Evolutionary conservation across 345 rosid genomes (phyloP), one percentile per base, ranked within the genome.

Genomic region (Arabis hirsuta): DNA sequence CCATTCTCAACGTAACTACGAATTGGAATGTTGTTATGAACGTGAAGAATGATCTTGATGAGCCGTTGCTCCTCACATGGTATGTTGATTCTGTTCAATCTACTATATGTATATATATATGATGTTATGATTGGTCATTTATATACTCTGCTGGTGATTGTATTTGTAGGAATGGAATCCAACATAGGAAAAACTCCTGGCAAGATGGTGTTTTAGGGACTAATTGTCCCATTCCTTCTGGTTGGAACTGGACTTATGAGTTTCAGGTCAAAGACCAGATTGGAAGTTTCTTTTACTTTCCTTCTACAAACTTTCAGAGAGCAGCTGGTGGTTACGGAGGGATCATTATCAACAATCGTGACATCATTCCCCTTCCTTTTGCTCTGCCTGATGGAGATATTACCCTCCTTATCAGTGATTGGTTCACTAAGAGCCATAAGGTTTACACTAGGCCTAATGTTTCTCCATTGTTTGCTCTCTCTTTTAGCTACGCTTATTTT

Each of bases 201-300:
- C 93, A 90, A 79, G 97, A 93, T 62, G 96, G 97, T 56, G 97
- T 90, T 60, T 76, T 73, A 26, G 98, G 96, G 64, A 87, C 98
- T 34, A 92, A 88, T 81, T 90, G 98, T 69, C 96, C 96, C 7
- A 90, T 92, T 41, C 91, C 86, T 62, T 79, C 93, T 29, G 92
- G 97, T 58, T 81, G 88, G 87, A 92, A 87, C 67, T 90, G 96
- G 93, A 92, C 96, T 34, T 92, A 86, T 39, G 81, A 85, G 73
- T 87, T 92, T 74, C 97, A 88, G 80, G 87, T 84, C 60, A 90
- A 92, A 78, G 97, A 90, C 65, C 98, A 92, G 74, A 90, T 92
- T 59, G 98, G 96, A 3, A 86, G 90, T 71, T 88, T 84, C 70
- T 90, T 87, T 79, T 90, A 93, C 78, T 88, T 86, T 56, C 96